phyloP scores from a whole-genome alignment of 495 filamentous ascomycete species.

The Podospora conica region DNA sequence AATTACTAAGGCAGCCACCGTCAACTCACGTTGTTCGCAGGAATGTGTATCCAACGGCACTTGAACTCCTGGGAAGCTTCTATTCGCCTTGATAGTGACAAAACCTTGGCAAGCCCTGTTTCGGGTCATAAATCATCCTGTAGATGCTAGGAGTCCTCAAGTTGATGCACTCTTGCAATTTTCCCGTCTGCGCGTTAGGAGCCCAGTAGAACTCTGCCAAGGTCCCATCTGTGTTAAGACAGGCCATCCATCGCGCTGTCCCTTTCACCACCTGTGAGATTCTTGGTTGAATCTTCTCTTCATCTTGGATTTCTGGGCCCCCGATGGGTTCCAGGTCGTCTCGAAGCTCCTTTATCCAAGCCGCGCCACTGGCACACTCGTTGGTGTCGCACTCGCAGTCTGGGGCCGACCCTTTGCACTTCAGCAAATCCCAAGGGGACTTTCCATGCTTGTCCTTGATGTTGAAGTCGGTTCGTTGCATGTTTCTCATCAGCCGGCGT shows the following conservation, averaged over 20 bases:
- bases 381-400: background rate
- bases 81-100: background rate
- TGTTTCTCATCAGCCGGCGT: slow-evolving; percentile 8
- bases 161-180: slow-evolving; percentile 10
- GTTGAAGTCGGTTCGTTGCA: slow-evolving; percentile 11
- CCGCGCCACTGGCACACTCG: background rate
- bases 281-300: too few relatives aligned
- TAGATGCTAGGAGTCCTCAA: slow-evolving; percentile 11
- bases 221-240: background rate
- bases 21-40: slow-evolving; percentile 10
- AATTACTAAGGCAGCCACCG: too few relatives aligned
- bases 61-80: slow-evolving; percentile 6
- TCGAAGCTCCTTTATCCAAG: slow-evolving; percentile 10
- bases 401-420: background rate
- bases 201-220: slow-evolving; percentile 14
- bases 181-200: background rate
- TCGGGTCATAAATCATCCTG: slow-evolving; percentile 10
- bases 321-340: slow-evolving; percentile 10
- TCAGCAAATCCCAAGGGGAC: slow-evolving; percentile 9
- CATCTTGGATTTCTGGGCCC: background rate
- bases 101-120: slow-evolving; percentile 3
- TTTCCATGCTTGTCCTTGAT: background rate
- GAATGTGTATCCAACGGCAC: slow-evolving; percentile 15
- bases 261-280: too few relatives aligned
- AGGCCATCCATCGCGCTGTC: too few relatives aligned